phyloP scores from a whole-genome alignment of 352 stramenopile species.

The Globisporangium apiculatum region DNA sequence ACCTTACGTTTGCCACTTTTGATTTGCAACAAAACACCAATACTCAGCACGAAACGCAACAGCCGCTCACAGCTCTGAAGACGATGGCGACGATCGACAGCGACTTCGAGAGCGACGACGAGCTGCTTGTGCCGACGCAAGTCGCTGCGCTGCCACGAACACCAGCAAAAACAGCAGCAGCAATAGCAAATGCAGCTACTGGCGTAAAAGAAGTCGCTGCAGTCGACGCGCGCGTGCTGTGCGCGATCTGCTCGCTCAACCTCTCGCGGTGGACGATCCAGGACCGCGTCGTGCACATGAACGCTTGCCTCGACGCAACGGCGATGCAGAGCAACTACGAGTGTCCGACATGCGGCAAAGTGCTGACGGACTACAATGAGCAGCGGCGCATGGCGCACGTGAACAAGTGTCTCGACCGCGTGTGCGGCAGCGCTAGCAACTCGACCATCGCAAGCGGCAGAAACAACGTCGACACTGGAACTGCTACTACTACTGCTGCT shows the following conservation, averaged over 20 bases:
- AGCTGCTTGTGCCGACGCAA: conserved; percentile 23
- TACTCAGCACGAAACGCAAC: too few relatives aligned
- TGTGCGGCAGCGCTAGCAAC: conserved; percentile 6
- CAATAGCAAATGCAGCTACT: not conserved
- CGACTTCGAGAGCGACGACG: conserved; percentile 13
- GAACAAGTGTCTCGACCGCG: conserved; percentile 56
- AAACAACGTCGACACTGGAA: not conserved
- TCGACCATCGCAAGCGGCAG: not conserved
- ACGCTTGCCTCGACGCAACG: conserved; percentile 57
- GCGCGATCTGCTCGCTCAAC: conserved; percentile 56
- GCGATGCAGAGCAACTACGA: conserved; percentile 23
- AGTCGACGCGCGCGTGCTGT: conserved; percentile 21
- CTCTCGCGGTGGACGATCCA: conserved; percentile 40
- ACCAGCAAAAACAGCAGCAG: not conserved
- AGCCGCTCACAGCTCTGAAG: not conserved
- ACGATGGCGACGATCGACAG: conserved; percentile 7
- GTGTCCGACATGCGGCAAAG: conserved; percentile 48
- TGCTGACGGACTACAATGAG: conserved; percentile 61
- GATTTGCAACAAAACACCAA: too few relatives aligned
- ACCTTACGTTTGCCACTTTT: too few relatives aligned
- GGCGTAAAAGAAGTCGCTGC: not conserved
- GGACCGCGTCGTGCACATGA: conserved; percentile 58
- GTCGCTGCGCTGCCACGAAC: conserved; percentile 3
- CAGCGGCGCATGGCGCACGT: conserved; percentile 56
- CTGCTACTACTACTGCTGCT: not conserved